phyloP scores from a whole-genome alignment of 2,329 filamentous ascomycete genomes.

The Aureobasidium sp. region DNA sequence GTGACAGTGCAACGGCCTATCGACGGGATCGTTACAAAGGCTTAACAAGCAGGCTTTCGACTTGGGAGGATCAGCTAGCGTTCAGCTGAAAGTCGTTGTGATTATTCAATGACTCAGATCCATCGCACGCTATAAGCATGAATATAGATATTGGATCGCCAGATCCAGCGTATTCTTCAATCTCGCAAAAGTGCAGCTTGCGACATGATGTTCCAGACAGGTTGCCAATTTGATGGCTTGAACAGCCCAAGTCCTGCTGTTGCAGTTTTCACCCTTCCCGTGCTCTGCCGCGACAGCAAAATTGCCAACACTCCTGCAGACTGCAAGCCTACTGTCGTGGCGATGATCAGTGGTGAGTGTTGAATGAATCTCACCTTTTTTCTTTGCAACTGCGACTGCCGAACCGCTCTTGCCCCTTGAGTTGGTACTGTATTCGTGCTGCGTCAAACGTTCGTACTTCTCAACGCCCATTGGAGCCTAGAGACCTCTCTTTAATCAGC shows the following conservation, averaged over 20 bases:
- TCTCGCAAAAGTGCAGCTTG: too few species aligned
- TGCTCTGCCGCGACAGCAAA: too few species aligned
- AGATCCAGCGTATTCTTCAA: not conserved
- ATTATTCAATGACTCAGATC: not conserved
- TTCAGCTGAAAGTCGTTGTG: not conserved
- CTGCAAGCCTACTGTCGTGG: too few species aligned
- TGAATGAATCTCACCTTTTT: too few species aligned
- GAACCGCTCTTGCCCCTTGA: too few species aligned
- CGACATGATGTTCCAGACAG: not conserved
- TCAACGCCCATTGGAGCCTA: too few species aligned
- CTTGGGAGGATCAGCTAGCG: not conserved
- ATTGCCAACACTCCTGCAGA: too few species aligned
- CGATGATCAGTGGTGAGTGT: too few species aligned
- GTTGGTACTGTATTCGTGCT: too few species aligned
- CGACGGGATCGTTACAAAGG: not conserved
- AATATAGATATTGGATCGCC: not conserved
- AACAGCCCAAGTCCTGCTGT: not conserved
- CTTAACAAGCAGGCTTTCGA: not conserved
- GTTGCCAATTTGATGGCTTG: not conserved
- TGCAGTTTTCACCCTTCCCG: not conserved
- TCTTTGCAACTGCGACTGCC: too few species aligned
- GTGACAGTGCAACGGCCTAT: not conserved
- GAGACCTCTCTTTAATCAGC: too few species aligned
- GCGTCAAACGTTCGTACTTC: too few species aligned
- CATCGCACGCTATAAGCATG: not conserved